Evolutionary conservation across 192 early-diverging fungal genomes (phyloP).

Genomic region (Bifiguratus adelaidae): DNA sequence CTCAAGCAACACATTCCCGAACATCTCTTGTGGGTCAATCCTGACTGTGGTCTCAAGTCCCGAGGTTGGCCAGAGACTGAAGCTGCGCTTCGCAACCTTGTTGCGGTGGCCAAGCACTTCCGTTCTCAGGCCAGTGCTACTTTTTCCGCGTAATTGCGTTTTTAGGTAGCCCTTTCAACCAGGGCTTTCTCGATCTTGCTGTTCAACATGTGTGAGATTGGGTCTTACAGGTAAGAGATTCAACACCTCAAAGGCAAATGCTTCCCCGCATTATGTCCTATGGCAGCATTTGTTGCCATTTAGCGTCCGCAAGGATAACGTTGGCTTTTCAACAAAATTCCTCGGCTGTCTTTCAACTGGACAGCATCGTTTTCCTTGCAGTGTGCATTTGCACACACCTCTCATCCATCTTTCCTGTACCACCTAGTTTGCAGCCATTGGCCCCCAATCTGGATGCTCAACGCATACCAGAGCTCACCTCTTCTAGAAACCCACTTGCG

Average conservation of each 20-base stretch:
- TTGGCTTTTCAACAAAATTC: neutral
- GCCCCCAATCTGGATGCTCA: too few species aligned
- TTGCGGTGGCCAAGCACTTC: constrained; percentile 60
- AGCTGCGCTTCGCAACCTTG: constrained; percentile 78
- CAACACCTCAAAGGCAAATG: constrained; percentile 13
- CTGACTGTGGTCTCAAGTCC: constrained; percentile 94
- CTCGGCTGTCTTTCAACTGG: neutral
- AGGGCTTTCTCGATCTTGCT: neutral
- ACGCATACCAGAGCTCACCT: too few species aligned
- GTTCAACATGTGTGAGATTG: constrained; percentile 1
- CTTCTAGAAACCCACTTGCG: too few species aligned
- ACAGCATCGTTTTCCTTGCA: too few species aligned
- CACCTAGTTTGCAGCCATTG: too few species aligned
- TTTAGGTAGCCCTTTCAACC: constrained; percentile 3
- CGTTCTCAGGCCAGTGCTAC: constrained; percentile 25
- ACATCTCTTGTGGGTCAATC: constrained; percentile 89
- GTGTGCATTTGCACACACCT: too few species aligned
- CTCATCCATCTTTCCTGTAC: too few species aligned
- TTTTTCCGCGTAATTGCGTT: neutral
- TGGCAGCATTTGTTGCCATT: too few species aligned
- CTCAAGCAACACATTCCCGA: constrained; percentile 80
- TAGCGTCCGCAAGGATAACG: neutral
- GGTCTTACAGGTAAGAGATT: constrained; percentile 10
- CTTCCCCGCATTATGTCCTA: neutral
- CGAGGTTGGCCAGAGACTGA: constrained; percentile 84